phyloP scores from a whole-genome alignment of 257 asterid species.

The Nyctanthes arbortristis region DNA sequence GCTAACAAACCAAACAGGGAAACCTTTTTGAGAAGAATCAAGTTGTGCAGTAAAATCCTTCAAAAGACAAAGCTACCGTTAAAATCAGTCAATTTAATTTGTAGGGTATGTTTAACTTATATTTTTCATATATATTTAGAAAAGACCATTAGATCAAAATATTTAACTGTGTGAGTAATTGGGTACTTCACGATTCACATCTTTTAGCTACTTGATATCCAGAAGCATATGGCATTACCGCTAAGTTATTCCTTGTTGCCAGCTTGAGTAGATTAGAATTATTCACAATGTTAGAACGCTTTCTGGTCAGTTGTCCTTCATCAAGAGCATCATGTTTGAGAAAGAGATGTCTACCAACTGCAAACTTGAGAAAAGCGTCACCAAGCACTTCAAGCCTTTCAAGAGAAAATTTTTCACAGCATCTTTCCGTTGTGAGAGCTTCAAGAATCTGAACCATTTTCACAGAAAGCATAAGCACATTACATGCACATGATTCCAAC shows the following conservation, averaged over 20 bases:
- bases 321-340: constrained; percentile 68
- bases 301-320: constrained; percentile 93
- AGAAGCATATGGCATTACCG: constrained; percentile 49
- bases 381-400: constrained; percentile 99
- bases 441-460: constrained; percentile 80
- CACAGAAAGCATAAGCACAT: constrained; percentile 27
- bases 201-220: background rate
- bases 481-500: constrained; percentile 15
- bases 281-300: constrained; percentile 81
- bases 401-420: constrained; percentile 79
- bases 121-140: background rate
- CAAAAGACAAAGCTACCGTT: background rate
- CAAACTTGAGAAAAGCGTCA: constrained; percentile 95
- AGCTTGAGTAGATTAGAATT: constrained; percentile 70
- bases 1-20: constrained; percentile 2
- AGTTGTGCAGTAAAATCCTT: background rate
- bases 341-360: constrained; percentile 87
- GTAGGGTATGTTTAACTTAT: background rate
- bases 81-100: background rate
- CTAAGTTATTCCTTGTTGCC: constrained; percentile 65
- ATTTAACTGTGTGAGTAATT: background rate
- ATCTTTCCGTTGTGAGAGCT: constrained; percentile 95
- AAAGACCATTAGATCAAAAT: background rate
- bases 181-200: background rate
- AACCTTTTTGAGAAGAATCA: background rate